Conservation (phyloP, 257 asterid genomes). For the Primulina tabacum region DNA sequence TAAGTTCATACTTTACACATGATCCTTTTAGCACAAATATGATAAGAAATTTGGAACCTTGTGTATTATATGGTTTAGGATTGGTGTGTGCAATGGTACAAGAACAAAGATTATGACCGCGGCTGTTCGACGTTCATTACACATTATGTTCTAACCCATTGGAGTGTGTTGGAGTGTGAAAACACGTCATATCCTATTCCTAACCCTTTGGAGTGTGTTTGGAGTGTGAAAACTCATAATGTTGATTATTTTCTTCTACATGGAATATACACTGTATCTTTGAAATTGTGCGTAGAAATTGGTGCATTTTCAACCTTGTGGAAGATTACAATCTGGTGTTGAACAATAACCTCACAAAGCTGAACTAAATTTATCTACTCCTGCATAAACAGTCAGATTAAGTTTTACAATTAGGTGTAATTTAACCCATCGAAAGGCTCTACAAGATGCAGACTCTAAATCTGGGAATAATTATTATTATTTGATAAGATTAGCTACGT, state of each 20-base stretch:
- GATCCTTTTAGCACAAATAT: conserved; percentile 23
- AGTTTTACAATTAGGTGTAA: neutral
- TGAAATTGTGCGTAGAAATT: too few relatives aligned
- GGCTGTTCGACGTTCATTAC: conserved; percentile 5
- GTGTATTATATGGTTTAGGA: conserved; percentile 19
- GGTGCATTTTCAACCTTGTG: neutral
- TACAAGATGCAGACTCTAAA: neutral
- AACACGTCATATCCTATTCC: neutral
- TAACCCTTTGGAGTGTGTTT: neutral
- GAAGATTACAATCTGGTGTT: neutral
- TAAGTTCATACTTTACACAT: conserved; percentile 18
- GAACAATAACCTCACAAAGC: neutral
- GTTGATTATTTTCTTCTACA: neutral
- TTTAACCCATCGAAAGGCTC: neutral
- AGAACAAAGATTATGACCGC: conserved; percentile 9
- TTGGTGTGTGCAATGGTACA: neutral
- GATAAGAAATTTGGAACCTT: conserved; percentile 14
- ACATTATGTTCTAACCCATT: neutral
- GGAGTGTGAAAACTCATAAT: conserved; percentile 2
- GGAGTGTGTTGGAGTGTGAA: neutral
- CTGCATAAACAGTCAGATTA: neutral
- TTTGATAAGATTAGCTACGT: neutral
- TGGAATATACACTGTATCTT: neutral
- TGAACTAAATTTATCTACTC: too few relatives aligned
- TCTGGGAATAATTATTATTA: neutral